Evolutionary conservation across 139 green algal genomes (phyloP), one percentile per base, ranked within the genome.

Genomic region (Axilococcus clingmanii): DNA sequence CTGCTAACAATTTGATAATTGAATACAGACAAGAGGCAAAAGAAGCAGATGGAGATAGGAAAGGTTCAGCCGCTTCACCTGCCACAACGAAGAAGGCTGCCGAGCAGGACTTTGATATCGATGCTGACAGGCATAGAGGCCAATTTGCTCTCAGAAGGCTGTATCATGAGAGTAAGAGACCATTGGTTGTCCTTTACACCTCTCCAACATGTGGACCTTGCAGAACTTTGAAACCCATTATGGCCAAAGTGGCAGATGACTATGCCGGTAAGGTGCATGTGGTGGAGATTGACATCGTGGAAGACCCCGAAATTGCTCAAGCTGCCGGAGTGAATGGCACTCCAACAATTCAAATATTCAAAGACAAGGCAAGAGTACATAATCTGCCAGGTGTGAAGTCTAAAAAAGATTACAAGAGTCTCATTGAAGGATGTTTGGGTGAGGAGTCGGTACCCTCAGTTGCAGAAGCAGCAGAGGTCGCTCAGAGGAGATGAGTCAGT

Each of bases 121-220:
- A 48, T 33, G 34, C 36, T 3, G 75, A 77, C 44, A 76, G 75
- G 54, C 85, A 96, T 75, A 77, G 71, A 50, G 91, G 91, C 2
- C 86, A 98, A 76, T 89, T 82, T 51, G 92, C 91, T 12, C 73
- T 98, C 44, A 77, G 92, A 3, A 91, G 87, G 72, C 79, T 99
- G n/a, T 99, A 99, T 67, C 92, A 99, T 56, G 87, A 95, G 68
- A 86, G 57, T 28, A 55, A 81, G 36, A 70, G 90, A 7, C 58
- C 76, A 4, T 66, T 97, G 1, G 60, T 65, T 2, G 92, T 99
- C 46, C 62, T 98, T 34, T 99, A 99, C 82, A 94, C 84, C 2
- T 61, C 68, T 0, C 79, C 76, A 24, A 81, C 66, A 11, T 93
- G 83, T 59, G 83, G 83, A 1, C 83, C 84, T 14, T 89, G 78